These are phyloP conservation scores for Exophiala bonariae DNA, from an alignment of 2,329 filamentous ascomycete genomes.

Conservation along the genomic window DNA sequence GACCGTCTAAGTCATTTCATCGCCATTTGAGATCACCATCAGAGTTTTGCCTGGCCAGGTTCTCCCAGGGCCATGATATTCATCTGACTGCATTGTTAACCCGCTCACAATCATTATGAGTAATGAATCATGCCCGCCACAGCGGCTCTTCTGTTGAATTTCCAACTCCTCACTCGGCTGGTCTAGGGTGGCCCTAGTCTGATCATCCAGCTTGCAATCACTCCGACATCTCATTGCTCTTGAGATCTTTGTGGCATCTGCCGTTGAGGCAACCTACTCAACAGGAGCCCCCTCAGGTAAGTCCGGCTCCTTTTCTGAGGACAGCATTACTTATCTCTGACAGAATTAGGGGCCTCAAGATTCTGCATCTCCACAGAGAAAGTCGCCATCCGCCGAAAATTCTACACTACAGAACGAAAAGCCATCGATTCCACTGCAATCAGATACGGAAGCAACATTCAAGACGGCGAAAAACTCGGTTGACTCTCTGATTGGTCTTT, in stretches of 20 bases:
- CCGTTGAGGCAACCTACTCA: no score
- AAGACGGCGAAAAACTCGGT: slow-evolving; percentile 14
- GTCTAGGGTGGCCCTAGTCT: slow-evolving; percentile 18
- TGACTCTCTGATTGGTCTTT: slow-evolving; percentile 15
- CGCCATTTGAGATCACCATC: no score
- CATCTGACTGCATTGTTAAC: slow-evolving; percentile 2
- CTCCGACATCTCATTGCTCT: background rate
- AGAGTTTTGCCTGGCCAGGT: no score
- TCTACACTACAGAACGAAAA: background rate
- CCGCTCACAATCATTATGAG: slow-evolving; percentile 14
- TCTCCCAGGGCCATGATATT: background rate
- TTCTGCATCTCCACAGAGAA: no score
- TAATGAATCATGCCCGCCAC: slow-evolving; percentile 17
- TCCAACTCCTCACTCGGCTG: slow-evolving; percentile 15
- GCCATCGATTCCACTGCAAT: background rate
- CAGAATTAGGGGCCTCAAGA: slow-evolving; percentile 12
- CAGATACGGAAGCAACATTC: background rate
- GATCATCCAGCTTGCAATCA: slow-evolving; percentile 17
- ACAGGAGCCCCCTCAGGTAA: no score
- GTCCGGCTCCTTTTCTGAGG: background rate
- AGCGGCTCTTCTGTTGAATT: slow-evolving; percentile 12
- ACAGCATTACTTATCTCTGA: slow-evolving; percentile 18
- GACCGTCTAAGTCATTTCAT: no score
- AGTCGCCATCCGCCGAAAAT: no score
- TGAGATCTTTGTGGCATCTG: background rate